Percentiles rank a stretch among this genome's conserved stretches.
These are phyloP conservation scores for Rubia yunnanensis DNA, from an alignment of 257 asterid species.

Conservation along the genomic window DNA sequence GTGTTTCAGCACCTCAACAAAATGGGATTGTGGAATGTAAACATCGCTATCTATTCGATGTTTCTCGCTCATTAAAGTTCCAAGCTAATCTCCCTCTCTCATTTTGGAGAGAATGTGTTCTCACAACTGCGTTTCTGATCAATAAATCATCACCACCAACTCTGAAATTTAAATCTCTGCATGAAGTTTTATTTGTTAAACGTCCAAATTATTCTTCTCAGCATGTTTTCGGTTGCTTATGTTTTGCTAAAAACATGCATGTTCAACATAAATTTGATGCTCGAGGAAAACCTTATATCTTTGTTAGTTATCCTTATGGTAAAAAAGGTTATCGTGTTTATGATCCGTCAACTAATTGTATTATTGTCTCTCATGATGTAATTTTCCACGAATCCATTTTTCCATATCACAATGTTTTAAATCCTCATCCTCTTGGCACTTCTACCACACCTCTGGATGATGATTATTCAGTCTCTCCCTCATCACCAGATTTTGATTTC, in stretches of 20 bases:
- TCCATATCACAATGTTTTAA: background rate
- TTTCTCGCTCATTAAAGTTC: background rate
- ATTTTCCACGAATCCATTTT: background rate
- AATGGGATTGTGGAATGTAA: background rate
- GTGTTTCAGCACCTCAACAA: background rate
- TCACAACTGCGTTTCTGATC: background rate
- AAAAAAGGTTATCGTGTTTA: background rate
- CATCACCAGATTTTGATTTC: no score
- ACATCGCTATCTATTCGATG: background rate
- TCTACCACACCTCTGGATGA: background rate
- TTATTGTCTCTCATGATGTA: background rate
- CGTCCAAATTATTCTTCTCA: no score
- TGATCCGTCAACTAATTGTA: background rate
- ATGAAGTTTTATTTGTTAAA: background rate
- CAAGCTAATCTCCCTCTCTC: background rate
- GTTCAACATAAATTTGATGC: background rate
- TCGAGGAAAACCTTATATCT: background rate
- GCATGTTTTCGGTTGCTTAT: no score
- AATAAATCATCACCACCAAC: background rate
- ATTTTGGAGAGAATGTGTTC: background rate
- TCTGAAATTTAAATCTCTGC: background rate
- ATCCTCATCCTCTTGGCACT: background rate
- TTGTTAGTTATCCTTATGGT: background rate
- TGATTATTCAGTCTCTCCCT: background rate
- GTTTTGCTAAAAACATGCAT: no score